phyloP scores from a whole-genome alignment of 495 filamentous ascomycete species.

The Astrocystis sublimbata region DNA sequence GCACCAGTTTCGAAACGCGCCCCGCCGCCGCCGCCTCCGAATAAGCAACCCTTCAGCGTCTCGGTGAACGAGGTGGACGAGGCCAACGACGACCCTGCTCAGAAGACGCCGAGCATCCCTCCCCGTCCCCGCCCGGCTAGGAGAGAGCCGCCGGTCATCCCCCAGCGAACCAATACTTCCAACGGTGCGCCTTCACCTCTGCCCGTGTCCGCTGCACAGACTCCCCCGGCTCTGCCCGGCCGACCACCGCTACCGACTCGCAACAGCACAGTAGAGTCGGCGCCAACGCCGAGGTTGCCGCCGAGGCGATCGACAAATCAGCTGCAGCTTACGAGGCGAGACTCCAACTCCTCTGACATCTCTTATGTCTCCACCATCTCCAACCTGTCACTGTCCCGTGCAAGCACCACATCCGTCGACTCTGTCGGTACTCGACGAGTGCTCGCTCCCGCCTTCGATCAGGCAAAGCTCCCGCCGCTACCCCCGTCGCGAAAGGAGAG shows the following conservation, averaged over 20 bases:
- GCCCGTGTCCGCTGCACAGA: slow-evolving; percentile 20
- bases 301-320: slow-evolving; percentile 39
- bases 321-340: slow-evolving; percentile 37
- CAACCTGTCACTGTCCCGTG: slow-evolving; percentile 40
- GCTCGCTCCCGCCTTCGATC: slow-evolving; percentile 50
- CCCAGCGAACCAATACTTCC: slow-evolving; percentile 37
- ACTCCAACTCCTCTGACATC: slow-evolving; percentile 49
- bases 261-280: slow-evolving; percentile 31
- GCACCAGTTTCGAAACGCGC: slow-evolving; percentile 44
- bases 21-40: slow-evolving; percentile 44
- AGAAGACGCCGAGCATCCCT: slow-evolving; percentile 40
- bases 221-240: slow-evolving; percentile 24
- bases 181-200: background rate
- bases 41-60: slow-evolving; percentile 28
- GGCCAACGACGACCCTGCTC: slow-evolving; percentile 24
- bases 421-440: slow-evolving; percentile 33
- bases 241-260: slow-evolving; percentile 45
- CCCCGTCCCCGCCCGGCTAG: slow-evolving; percentile 28
- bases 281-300: slow-evolving; percentile 43
- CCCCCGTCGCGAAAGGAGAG: slow-evolving; percentile 46
- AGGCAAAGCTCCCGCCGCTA: slow-evolving; percentile 52
- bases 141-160: slow-evolving; percentile 38
- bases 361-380: slow-evolving; percentile 48
- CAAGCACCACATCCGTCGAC: slow-evolving; percentile 35
- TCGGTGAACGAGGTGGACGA: slow-evolving; percentile 24